These are phyloP conservation scores for Rhizophagus prolifer DNA, from an alignment of 192 early-diverging fungal genomes.

Conservation along the genomic window DNA sequence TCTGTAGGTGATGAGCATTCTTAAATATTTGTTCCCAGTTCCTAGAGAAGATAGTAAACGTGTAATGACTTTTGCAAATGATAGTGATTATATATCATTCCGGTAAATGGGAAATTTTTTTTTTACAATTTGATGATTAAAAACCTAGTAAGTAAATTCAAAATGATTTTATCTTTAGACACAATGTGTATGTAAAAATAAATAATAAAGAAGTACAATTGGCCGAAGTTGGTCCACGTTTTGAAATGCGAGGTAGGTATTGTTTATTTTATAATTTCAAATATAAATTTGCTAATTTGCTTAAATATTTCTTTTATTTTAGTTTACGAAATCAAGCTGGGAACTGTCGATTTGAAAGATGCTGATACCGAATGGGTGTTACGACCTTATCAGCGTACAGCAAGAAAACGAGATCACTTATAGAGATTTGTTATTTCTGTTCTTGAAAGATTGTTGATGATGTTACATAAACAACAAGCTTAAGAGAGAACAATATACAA, in stretches of 20 bases:
- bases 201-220: conserved; percentile 88
- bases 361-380: conserved; percentile 98
- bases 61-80: conserved; percentile 97
- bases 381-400: conserved; percentile 86
- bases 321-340: conserved; percentile 95
- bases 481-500: too few species aligned
- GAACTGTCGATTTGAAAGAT: conserved; percentile 89
- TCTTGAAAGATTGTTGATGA: not conserved
- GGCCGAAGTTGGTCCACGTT: conserved; percentile 96
- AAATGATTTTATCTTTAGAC: conserved; percentile 52
- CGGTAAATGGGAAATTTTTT: conserved; percentile 37
- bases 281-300: too few species aligned
- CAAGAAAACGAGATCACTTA: conserved; percentile 76
- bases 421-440: conserved; percentile 31
- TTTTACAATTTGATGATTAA: not conserved
- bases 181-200: conserved; percentile 93
- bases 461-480: too few species aligned
- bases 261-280: conserved; percentile 2
- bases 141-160: too few species aligned
- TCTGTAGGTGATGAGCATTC: conserved; percentile 70
- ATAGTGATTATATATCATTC: conserved; percentile 96
- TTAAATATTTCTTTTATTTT: not conserved
- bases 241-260: conserved; percentile 87
- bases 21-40: conserved; percentile 97
- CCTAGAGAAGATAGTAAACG: conserved; percentile 95